These are phyloP conservation scores for Starmerella cellae DNA, from an alignment of 805 yeast genomes.

Conservation along the genomic window DNA sequence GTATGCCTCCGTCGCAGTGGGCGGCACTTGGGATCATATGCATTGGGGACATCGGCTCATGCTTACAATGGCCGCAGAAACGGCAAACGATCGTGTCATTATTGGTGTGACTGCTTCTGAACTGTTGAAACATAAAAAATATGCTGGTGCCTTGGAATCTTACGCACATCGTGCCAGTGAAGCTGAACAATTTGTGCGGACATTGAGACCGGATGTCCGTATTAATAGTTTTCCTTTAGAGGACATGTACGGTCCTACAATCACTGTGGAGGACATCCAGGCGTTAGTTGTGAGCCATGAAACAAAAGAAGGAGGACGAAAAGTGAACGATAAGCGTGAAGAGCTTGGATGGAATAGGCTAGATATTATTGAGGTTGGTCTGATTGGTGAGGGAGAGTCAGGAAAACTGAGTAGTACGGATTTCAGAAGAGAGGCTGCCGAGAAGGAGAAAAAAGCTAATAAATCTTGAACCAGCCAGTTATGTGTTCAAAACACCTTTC, in stretches of 20 bases:
- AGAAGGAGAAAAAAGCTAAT: too few species aligned
- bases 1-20: conserved; percentile 38
- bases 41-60: conserved; percentile 92
- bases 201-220: conserved; percentile 35
- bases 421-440: conserved; percentile 41
- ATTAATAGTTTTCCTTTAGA: conserved; percentile 50
- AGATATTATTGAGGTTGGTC: conserved; percentile 47
- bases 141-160: conserved; percentile 47
- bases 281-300: conserved; percentile 73
- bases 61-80: conserved; percentile 54
- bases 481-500: too few species aligned
- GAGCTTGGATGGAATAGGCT: conserved; percentile 44
- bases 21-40: conserved; percentile 94
- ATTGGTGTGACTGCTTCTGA: conserved; percentile 76
- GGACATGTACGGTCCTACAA: conserved; percentile 93
- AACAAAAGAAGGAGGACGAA: conserved; percentile 58
- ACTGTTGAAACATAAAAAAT: conserved; percentile 62
- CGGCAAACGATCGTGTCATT: conserved; percentile 44
- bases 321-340: conserved; percentile 52
- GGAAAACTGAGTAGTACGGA: conserved; percentile 76
- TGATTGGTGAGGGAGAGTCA: conserved; percentile 31
- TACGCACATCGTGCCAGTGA: conserved; percentile 38
- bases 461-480: too few species aligned
- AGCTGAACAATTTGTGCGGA: conserved; percentile 39
- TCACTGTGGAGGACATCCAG: conserved; percentile 55